A percentile compares a stretch with the other conserved stretches of the same genome.
These are phyloP conservation scores for Nannizzia gypsea DNA, from an alignment of 2,329 filamentous ascomycete species.

Conservation along the genomic window DNA sequence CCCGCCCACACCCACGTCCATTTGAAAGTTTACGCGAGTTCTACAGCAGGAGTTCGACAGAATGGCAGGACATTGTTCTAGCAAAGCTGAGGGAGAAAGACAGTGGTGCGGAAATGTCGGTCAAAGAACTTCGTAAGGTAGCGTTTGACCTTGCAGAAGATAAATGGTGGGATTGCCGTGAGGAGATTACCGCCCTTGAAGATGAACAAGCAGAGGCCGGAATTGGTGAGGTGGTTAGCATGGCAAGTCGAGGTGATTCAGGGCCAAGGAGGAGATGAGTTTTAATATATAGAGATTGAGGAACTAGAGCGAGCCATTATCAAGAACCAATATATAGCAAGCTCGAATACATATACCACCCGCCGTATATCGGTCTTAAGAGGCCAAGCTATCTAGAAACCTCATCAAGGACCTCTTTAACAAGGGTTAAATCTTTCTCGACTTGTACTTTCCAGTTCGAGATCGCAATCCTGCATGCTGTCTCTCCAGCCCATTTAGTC, in stretches of 20 bases:
- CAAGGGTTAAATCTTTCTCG: slow-evolving; percentile 52
- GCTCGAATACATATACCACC: neutral
- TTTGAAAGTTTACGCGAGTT: slow-evolving; percentile 90
- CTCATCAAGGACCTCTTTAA: slow-evolving; percentile 44
- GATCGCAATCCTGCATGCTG: slow-evolving; percentile 72
- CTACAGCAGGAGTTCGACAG: slow-evolving; percentile 72
- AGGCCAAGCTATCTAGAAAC: slow-evolving; percentile 30
- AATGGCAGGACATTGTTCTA: slow-evolving; percentile 84
- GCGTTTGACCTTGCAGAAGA: slow-evolving; percentile 87
- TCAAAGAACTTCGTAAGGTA: slow-evolving; percentile 87
- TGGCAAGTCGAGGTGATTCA: slow-evolving; percentile 56
- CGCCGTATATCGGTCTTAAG: neutral
- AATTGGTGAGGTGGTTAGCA: slow-evolving; percentile 84
- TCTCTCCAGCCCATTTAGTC: slow-evolving; percentile 60
- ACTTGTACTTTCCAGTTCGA: slow-evolving; percentile 72
- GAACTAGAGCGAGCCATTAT: too few species aligned
- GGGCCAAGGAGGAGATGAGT: slow-evolving; percentile 30
- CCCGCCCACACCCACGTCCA: slow-evolving; percentile 62
- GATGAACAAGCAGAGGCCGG: slow-evolving; percentile 93
- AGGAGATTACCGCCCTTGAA: slow-evolving; percentile 82
- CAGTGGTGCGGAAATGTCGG: slow-evolving; percentile 43
- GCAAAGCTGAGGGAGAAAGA: slow-evolving; percentile 59
- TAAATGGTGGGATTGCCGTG: slow-evolving; percentile 97
- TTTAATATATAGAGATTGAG: neutral
- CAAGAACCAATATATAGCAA: neutral